Evolutionary conservation across 257 asterid genomes (phyloP), one percentile per base, ranked within the genome.

Genomic region (Nicotiana benthamiana): DNA sequence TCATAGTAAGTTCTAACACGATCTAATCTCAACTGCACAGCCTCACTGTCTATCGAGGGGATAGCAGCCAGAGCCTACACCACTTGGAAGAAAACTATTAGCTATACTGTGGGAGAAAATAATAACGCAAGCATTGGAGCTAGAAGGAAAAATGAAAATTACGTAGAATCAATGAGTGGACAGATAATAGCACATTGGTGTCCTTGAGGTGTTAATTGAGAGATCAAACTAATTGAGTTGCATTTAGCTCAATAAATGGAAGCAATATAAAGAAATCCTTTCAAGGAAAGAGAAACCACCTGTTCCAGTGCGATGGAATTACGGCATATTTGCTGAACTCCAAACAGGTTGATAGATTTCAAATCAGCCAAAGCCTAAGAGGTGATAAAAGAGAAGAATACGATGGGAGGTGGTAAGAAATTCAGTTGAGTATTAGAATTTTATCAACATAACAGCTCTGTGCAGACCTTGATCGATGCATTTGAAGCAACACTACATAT

Each of bases 301-400:
- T 92, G 99, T 85, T 96, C 99, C 83, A 96, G 88, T 28, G 99
- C 97, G 85, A 96, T 96, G 84, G 99, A 90, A 85, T 96, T 94
- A 78, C 99, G 97, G 83, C 97, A 94, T 87, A 96, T 91, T 88
- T 96, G 99, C 89, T 96, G 99, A 83, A 96, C 97, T 24, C 99
- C 99, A 78, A 94, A 94, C 85, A 96, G 98, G 92, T 94, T 96
- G 90, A 96, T 93, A 54, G 97, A 91, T 81, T 87, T 93, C 91
- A 96, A 90, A 83, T 92, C 97, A 85, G 92, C 86, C 94, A 96
- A 89, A 86, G 97, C 99, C 99, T 96, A 79, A 80, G 56, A 85
- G 32, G 79, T 76, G 51, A 80, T 13, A 84, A 72, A 18, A 75
- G 52, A 52, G 40, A 74, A 48, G 61, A 24, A 48, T 74, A 48